Base-by-base conservation (phyloP, 805 yeast genomes). In the Tetrapisispora iriomotensis region DNA sequence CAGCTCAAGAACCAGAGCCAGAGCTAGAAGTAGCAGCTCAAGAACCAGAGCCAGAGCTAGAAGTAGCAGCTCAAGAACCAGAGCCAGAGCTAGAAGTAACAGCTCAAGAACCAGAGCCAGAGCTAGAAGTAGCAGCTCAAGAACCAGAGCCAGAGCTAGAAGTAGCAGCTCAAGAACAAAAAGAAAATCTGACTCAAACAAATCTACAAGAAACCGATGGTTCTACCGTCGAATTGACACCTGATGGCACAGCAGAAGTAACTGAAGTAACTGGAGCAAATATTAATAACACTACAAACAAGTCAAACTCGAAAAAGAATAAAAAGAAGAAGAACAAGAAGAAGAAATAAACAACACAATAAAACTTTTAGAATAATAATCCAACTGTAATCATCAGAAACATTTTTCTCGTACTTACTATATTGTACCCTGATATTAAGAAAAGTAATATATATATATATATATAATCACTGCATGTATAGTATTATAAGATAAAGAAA, bases 241-340 rank as follows among this genome's bases (percentile, higher is more conserved):
- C 3, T 15, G 36, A 33, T 10, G 22, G 12, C 6, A 36, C 33
- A 17, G 21, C 34, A 21, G 41, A 38, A 15, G 19, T 23, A 8
- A 23, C 37, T 12, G 24, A 28, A 17, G 15, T 23, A 14, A 20
- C 36, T 18, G 24, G 19, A 13, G 2, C 22, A 21, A 22, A n/a
- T 17, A n/a, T 36, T n/a, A 25, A 34, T 10, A 29, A 18, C n/a
- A 34, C 32, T n/a, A 22, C 17, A 20, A 23, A 25, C 17, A 38
- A 34, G 22, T 25, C 21, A 12, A 31, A 36, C 17, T 39, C 30
- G 12, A 39, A 43, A 20, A 24, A 30, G 29, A 44, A 36, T 22
- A 41, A 39, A 33, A 37, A 31, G 33, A 30, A 34, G 40, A 39
- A 29, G 38, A 40, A 37, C 12, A 37, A 37, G 25, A 37, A 37